Conservation (phyloP, 164 flowering plant species). For the Umbellularia californica region DNA sequence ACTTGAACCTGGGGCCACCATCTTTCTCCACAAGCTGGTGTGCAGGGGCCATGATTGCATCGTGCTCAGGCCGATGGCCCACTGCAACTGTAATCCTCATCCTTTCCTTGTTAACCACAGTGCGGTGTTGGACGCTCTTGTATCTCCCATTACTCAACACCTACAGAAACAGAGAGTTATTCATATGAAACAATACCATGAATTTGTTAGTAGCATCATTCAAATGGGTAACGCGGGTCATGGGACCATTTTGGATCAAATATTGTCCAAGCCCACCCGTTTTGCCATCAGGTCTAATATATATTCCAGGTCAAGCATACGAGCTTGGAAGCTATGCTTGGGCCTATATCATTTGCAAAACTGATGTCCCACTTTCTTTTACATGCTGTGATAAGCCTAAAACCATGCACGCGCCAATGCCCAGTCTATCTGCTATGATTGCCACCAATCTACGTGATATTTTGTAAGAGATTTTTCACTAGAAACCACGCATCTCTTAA, state of each 20-base stretch:
- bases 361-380: too few relatives aligned
- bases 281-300: neutral
- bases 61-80: constrained; percentile 24
- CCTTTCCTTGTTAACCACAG: constrained; percentile 11
- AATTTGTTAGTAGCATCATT: neutral
- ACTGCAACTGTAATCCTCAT: constrained; percentile 24
- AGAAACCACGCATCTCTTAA: too few relatives aligned
- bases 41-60: constrained; percentile 13
- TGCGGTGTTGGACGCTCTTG: constrained; percentile 17
- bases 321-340: too few relatives aligned
- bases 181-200: too few relatives aligned
- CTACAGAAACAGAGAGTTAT: neutral
- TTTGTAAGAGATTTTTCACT: too few relatives aligned
- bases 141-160: constrained; percentile 18
- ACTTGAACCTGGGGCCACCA: constrained; percentile 5
- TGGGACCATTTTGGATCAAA: neutral
- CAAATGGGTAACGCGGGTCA: neutral
- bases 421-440: too few relatives aligned
- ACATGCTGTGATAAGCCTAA: too few relatives aligned
- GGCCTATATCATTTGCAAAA: neutral
- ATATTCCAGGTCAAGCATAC: neutral
- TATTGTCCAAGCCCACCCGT: neutral
- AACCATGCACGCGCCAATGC: too few relatives aligned
- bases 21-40: constrained; percentile 5
- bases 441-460: too few relatives aligned